phyloP scores from a whole-genome alignment of 2,329 filamentous ascomycete species.

The Cercospora zeae-maydis region DNA sequence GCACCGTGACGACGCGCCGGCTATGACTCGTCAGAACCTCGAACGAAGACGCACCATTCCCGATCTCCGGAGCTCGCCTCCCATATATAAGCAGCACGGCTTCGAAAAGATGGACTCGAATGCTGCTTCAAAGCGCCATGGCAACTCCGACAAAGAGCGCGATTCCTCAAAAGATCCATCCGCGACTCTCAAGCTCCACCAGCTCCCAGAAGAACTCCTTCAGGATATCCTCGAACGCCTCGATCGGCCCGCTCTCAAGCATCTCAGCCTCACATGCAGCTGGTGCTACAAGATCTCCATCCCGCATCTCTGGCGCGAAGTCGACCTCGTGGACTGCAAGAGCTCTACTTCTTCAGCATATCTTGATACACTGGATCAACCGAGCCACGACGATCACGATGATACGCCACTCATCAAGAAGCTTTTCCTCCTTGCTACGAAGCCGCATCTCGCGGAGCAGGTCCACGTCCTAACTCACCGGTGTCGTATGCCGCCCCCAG shows the following conservation, averaged over 20 bases:
- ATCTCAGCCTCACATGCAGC: slow-evolving; percentile 36
- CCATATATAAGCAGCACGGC: not conserved
- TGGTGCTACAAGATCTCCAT: slow-evolving; percentile 38
- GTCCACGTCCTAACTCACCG: slow-evolving; percentile 46
- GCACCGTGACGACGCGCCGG: not conserved
- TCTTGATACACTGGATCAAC: slow-evolving; percentile 7
- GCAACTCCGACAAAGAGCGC: not conserved
- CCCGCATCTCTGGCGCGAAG: slow-evolving; percentile 41
- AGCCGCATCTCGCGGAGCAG: slow-evolving; percentile 41
- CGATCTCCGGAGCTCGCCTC: not conserved
- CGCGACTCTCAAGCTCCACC: slow-evolving; percentile 1
- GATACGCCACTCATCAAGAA: slow-evolving; percentile 46
- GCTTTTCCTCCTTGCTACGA: slow-evolving; percentile 42
- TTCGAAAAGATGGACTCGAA: not conserved
- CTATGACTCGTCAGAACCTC: slow-evolving; percentile 1
- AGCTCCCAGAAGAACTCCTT: slow-evolving; percentile 43
- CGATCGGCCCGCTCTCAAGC: slow-evolving; percentile 31
- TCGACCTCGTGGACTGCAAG: slow-evolving; percentile 41
- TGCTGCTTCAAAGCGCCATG: not conserved
- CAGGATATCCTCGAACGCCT: slow-evolving; percentile 40
- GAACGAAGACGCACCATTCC: slow-evolving; percentile 1
- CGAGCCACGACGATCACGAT: slow-evolving; percentile 32
- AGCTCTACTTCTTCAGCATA: not conserved
- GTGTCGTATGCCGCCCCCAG: slow-evolving; percentile 46
- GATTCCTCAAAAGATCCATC: not conserved